Percentiles rank a stretch among this genome's conserved stretches.
Conservation (phyloP, 208 protist genomes). For the Spongospora subterranea region DNA sequence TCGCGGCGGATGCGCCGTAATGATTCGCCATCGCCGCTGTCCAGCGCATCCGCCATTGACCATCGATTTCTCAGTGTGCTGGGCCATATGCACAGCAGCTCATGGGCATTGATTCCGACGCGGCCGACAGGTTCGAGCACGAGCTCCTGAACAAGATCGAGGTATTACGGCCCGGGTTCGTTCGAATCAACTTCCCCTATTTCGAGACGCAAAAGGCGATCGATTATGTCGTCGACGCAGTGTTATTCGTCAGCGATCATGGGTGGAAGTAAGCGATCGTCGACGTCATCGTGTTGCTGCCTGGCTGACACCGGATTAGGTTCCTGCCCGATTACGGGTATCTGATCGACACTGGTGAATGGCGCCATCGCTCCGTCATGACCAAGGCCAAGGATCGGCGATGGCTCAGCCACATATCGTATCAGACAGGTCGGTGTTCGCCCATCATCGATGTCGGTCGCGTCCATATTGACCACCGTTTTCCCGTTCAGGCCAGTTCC, state of each 20-base stretch:
- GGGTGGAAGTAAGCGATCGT: constrained; percentile 68
- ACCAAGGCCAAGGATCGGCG: constrained; percentile 40
- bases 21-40: too few species aligned
- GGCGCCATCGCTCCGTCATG: constrained; percentile 68
- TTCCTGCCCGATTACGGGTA: constrained; percentile 78
- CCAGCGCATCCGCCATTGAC: too few species aligned
- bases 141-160: constrained; percentile 69
- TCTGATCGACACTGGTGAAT: constrained; percentile 73
- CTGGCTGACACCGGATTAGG: constrained; percentile 66
- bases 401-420: constrained; percentile 72
- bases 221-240: constrained; percentile 72
- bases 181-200: constrained; percentile 73
- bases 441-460: too few species aligned
- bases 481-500: neutral
- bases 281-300: constrained; percentile 9
- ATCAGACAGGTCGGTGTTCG: constrained; percentile 61
- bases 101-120: constrained; percentile 69
- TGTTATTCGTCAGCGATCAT: constrained; percentile 76
- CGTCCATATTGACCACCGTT: neutral
- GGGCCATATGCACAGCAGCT: constrained; percentile 80
- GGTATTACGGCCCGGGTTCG: constrained; percentile 74
- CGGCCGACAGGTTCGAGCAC: constrained; percentile 51
- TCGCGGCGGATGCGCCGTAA: constrained; percentile 58
- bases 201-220: constrained; percentile 70
- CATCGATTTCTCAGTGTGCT: constrained; percentile 77